These are phyloP conservation scores for Brachypodium distachyon DNA, from an alignment of 202 grass and related monocot species.

Conservation along the genomic window DNA sequence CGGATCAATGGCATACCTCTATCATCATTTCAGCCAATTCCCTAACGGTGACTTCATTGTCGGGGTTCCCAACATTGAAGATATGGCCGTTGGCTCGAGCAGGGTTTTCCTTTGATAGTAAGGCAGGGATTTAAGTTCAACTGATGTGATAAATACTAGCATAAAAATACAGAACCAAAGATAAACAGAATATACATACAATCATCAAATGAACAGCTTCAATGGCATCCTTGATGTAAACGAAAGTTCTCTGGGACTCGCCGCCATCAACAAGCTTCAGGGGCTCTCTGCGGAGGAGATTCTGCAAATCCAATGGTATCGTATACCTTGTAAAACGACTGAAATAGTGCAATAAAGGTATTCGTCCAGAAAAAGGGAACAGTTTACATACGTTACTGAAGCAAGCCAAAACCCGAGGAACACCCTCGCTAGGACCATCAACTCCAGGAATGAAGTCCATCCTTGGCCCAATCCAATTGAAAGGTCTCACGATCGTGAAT, in stretches of 20 bases:
- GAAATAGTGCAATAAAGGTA: neutral
- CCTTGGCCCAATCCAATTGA: constrained; percentile 97
- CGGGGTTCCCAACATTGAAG: constrained; percentile 91
- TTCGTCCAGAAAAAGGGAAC: neutral
- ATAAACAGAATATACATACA: constrained; percentile 24
- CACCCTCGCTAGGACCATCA: constrained; percentile 96
- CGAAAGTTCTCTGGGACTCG: constrained; percentile 88
- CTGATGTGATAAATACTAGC: neutral
- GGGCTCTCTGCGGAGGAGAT: constrained; percentile 77
- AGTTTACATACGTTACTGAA: constrained; percentile 77
- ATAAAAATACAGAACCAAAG: neutral
- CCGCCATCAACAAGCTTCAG: constrained; percentile 96
- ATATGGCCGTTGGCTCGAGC: constrained; percentile 75
- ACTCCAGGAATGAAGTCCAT: constrained; percentile 99
- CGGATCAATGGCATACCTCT: constrained; percentile 21
- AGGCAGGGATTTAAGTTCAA: neutral
- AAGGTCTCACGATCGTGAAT: constrained; percentile 93
- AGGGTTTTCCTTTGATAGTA: constrained; percentile 58
- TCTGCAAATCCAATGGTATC: constrained; percentile 43
- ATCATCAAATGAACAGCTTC: constrained; percentile 97
- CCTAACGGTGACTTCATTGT: constrained; percentile 90
- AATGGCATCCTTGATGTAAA: constrained; percentile 96
- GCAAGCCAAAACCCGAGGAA: constrained; percentile 93
- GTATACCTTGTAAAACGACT: constrained; percentile 10
- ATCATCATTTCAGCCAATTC: constrained; percentile 90